Conservation (phyloP, 805 yeast species). For the Wickerhamiella sergipiensis region DNA sequence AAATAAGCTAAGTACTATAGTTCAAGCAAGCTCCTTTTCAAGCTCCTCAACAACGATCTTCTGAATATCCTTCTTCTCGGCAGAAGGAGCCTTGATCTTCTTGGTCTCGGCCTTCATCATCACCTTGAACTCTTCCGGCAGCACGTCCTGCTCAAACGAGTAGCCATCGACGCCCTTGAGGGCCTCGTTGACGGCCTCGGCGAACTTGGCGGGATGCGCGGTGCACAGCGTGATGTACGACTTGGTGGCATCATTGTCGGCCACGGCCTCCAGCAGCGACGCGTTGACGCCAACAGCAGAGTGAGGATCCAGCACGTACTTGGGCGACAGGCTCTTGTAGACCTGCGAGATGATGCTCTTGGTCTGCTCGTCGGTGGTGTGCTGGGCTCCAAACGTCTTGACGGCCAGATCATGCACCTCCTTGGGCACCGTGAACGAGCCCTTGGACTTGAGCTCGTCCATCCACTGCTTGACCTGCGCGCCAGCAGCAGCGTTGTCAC, state of each 20-base stretch:
- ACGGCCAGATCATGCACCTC: conserved; percentile 54
- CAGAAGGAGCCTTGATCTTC: conserved; percentile 37
- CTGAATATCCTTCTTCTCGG: conserved; percentile 39
- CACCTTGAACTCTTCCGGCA: conserved; percentile 74
- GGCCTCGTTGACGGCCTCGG: conserved; percentile 86
- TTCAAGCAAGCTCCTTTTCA: conserved; percentile 27
- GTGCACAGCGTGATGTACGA: conserved; percentile 73
- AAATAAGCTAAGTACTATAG: too few species aligned
- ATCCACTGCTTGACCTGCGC: conserved; percentile 60
- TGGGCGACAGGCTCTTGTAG: conserved; percentile 42
- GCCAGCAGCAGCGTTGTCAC: conserved; percentile 59
- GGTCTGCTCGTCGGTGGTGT: conserved; percentile 69
- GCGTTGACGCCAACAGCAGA: conserved; percentile 89
- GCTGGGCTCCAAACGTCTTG: conserved; percentile 58
- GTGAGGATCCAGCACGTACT: conserved; percentile 90
- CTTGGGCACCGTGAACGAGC: conserved; percentile 59
- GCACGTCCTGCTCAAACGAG: conserved; percentile 74
- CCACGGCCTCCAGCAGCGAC: conserved; percentile 41
- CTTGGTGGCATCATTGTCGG: conserved; percentile 24
- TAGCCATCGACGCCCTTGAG: conserved; percentile 53
- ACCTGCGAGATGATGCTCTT: conserved; percentile 59
- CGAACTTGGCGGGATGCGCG: conserved; percentile 98
- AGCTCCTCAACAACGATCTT: conserved; percentile 61
- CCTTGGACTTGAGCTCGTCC: conserved; percentile 57
- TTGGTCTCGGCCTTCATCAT: conserved; percentile 62